Conservation (phyloP, 495 filamentous ascomycete genomes). For the Trichoderma asperelloides region DNA sequence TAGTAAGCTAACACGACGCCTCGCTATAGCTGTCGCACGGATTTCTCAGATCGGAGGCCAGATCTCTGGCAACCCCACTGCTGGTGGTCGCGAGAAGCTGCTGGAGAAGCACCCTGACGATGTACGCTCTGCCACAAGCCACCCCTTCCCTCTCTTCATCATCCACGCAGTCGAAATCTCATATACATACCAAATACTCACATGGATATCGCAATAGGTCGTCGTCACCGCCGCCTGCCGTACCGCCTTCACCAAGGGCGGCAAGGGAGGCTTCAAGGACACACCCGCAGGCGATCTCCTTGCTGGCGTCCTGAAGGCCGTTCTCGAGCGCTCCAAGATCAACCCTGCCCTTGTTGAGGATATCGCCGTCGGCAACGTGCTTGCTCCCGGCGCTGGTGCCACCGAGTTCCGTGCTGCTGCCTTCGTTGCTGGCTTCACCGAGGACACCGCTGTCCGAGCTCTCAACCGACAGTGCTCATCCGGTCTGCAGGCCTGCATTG, state of each 20-base stretch:
- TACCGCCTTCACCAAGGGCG: conserved; percentile 84
- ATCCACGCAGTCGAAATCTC: background rate
- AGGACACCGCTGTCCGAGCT: conserved; percentile 67
- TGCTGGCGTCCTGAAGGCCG: conserved; percentile 67
- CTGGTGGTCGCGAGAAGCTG: conserved; percentile 33
- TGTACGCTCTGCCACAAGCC: conserved; percentile 28
- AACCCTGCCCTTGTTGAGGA: conserved; percentile 81
- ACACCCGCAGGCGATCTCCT: conserved; percentile 80
- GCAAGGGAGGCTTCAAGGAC: conserved; percentile 93
- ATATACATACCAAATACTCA: conserved; percentile 11
- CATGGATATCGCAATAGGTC: conserved; percentile 39
- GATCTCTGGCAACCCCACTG: conserved; percentile 9
- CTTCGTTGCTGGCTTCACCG: conserved; percentile 86
- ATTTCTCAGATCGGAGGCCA: conserved; percentile 9
- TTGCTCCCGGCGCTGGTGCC: conserved; percentile 87
- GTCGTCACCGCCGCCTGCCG: conserved; percentile 91
- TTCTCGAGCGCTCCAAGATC: conserved; percentile 77
- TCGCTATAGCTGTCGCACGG: background rate
- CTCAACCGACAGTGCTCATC: conserved; percentile 89
- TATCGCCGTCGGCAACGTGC: conserved; percentile 82
- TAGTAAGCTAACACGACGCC: background rate
- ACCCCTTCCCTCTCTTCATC: too few relatives aligned
- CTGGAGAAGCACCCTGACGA: conserved; percentile 44
- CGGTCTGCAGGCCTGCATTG: conserved; percentile 81
- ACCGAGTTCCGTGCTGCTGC: conserved; percentile 94